Evolutionary conservation across 1,284 basidiomycete species (phyloP), one percentile per base, ranked within the genome.

Genomic region (Gastroboletus turbinatus): DNA sequence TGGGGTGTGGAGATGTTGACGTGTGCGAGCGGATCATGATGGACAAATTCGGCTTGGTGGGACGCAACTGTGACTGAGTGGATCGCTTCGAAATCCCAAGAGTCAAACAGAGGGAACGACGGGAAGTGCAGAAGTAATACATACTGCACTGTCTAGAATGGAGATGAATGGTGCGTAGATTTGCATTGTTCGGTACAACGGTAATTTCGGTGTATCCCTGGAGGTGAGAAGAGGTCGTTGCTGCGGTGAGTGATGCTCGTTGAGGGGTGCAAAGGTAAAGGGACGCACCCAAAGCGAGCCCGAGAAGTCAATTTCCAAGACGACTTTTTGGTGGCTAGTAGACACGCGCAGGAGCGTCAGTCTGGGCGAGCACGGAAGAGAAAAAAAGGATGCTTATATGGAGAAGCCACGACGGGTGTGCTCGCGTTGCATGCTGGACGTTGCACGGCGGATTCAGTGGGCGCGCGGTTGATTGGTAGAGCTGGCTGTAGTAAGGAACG

Each of bases 131-230:
- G 16, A 46, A 36, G 56, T 48, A 53, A 53, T 21, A 81, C 88
- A 61, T 75, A 91, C 89, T 81, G 74, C 89, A 92, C 74, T 94
- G 88, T 52, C 92, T 84, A 39, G 87, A 92, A 71, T 97, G 90
- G 38, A 97, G 81, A 72, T 93, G 85, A 36, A 97, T 80, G 5
- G 91, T 90, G 64, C 78, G 83, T 38, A 97, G 78, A 57, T 91
- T 87, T 58, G 81, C 82, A 67, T 78, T 87, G 38, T 83, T 85
- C 9, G 95, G 95, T 35, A 90, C 73, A 55, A 97, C 81, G 19
- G 91, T 92, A 63, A 97, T 84, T 75, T 97, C 94, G 23, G 94
- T 96, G 74, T 94, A 95, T 60, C 92, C 92, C 92, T 94, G 65
- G 35, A 59, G 19, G 32, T 14, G 45, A 51, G 29, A 36, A 44